Evolutionary conservation across 441 rosid species (phyloP).

Genomic region (Jatropha multifida): DNA sequence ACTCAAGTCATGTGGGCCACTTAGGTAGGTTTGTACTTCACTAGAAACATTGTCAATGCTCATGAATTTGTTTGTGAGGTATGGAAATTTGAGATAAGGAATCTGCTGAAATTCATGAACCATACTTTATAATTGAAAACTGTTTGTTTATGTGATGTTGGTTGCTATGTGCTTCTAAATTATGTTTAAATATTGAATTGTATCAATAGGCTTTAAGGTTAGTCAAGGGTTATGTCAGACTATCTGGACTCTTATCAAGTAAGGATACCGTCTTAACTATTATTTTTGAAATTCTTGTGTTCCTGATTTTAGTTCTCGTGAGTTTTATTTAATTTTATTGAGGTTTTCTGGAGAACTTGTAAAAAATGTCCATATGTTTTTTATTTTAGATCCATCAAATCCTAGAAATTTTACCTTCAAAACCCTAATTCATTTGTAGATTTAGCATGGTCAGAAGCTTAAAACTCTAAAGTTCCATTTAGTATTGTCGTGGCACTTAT

Average conservation of each 20-base stretch:
- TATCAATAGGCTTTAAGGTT: background rate
- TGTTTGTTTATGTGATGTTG: background rate
- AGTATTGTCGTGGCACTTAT: no score
- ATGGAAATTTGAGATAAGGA: background rate
- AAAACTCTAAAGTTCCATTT: no score
- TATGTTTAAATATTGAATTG: background rate
- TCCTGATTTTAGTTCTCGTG: background rate
- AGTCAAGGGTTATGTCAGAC: background rate
- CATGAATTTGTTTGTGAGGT: background rate
- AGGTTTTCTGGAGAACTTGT: background rate
- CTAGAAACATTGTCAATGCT: slow-evolving; percentile 13
- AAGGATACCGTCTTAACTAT: background rate
- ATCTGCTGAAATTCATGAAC: background rate
- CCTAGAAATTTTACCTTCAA: background rate
- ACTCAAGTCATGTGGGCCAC: slow-evolving; percentile 86
- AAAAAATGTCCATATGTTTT: no score
- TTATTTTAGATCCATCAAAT: background rate
- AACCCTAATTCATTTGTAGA: background rate
- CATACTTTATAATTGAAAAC: background rate
- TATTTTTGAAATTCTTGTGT: background rate
- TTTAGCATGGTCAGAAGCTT: background rate
- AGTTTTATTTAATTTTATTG: background rate
- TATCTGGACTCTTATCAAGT: background rate
- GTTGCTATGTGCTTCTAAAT: background rate
- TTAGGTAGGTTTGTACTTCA: slow-evolving; percentile 53